phyloP scores from a whole-genome alignment of 371 early-diverging fungal genomes.

The Rhizomucor miehei region DNA sequence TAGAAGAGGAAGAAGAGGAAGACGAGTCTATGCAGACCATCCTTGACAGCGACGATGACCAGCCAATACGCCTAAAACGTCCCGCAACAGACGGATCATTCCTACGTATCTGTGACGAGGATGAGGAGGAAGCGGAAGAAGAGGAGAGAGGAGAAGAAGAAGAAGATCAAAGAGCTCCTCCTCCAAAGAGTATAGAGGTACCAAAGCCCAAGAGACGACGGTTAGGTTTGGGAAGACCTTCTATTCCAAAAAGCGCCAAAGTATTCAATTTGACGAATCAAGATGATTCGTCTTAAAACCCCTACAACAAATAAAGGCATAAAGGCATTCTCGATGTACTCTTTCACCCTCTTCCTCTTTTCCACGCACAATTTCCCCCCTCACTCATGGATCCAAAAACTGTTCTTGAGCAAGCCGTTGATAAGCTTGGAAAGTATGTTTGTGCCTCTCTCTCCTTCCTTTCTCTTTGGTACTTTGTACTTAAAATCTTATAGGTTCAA shows the following conservation, averaged over 20 bases:
- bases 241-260: not conserved
- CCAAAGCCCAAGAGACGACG: not conserved
- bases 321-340: no score
- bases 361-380: not conserved
- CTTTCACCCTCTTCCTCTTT: no score
- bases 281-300: no score
- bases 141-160: not conserved
- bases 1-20: not conserved
- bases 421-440: slow-evolving; percentile 8
- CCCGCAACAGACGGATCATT: not conserved
- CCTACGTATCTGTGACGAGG: not conserved
- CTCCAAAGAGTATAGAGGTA: not conserved
- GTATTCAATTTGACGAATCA: not conserved
- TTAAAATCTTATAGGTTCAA: slow-evolving; percentile 3
- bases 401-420: slow-evolving; percentile 12
- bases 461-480: not conserved
- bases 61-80: not conserved
- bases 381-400: slow-evolving; percentile 6
- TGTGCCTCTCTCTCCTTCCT: not conserved
- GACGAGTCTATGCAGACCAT: not conserved
- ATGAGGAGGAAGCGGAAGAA: not conserved
- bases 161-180: not conserved
- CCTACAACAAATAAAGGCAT: no score
- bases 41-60: not conserved
- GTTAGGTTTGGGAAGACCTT: not conserved